Percentiles rank a stretch among this genome's conserved stretches.
These are phyloP conservation scores for Rhododendron mucronatum DNA, from an alignment of 148 eudicot genomes.

Conservation along the genomic window DNA sequence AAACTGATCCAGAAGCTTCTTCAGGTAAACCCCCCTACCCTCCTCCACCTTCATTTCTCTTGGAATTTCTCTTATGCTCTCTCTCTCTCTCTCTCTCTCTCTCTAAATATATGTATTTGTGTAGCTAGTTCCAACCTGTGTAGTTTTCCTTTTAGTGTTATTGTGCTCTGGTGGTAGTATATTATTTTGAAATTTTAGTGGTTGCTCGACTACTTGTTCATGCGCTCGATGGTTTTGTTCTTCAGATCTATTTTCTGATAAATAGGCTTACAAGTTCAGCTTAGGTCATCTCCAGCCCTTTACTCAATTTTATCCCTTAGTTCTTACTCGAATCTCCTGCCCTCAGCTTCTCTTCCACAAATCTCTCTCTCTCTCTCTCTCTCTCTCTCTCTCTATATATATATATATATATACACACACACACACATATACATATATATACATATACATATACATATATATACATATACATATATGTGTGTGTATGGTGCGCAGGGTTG, in stretches of 20 bases:
- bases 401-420: too few relatives aligned
- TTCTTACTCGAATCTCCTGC: not conserved
- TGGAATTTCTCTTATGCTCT: not conserved
- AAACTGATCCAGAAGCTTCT: conserved; percentile 10
- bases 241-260: not conserved
- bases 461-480: not conserved
- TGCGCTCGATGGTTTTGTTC: not conserved
- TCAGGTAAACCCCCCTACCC: not conserved
- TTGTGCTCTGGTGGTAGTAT: not conserved
- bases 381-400: not conserved
- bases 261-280: not conserved
- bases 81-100: not conserved
- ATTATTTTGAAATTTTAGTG: not conserved
- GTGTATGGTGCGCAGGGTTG: not conserved
- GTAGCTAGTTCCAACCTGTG: not conserved
- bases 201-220: not conserved
- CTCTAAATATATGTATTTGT: not conserved
- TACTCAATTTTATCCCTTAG: not conserved
- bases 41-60: not conserved
- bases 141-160: not conserved
- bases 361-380: not conserved
- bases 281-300: not conserved
- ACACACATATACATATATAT: too few relatives aligned
- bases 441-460: too few relatives aligned
- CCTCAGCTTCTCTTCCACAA: not conserved